These are phyloP conservation scores for Dissophora globulifera DNA, from an alignment of 192 early-diverging fungal species.

Conservation along the genomic window DNA sequence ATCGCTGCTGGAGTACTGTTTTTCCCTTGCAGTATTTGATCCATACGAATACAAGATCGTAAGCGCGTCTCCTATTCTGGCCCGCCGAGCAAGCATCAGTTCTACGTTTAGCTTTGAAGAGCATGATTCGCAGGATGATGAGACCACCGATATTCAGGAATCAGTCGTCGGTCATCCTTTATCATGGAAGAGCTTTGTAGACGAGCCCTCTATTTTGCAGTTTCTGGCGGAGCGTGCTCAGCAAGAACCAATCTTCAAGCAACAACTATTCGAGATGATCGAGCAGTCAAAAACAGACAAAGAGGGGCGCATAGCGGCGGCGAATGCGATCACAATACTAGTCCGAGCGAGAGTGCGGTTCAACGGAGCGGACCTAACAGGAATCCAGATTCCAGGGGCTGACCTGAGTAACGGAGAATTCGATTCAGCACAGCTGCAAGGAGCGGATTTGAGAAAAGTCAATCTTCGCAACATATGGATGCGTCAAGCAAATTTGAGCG, in stretches of 20 bases:
- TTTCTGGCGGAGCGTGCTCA: slow-evolving; percentile 19
- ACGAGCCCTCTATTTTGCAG: slow-evolving; percentile 5
- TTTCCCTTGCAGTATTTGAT: slow-evolving; percentile 10
- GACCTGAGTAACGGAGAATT: slow-evolving; percentile 14
- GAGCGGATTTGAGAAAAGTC: slow-evolving; percentile 7
- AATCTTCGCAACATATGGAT: background rate
- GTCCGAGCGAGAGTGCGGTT: slow-evolving; percentile 5
- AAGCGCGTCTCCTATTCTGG: background rate
- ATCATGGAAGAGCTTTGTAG: slow-evolving; percentile 2
- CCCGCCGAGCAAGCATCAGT: background rate
- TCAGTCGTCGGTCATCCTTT: background rate
- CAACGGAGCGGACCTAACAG: slow-evolving; percentile 4
- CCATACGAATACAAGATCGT: background rate
- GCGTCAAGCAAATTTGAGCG: slow-evolving; percentile 5
- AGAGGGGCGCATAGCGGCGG: slow-evolving; percentile 2
- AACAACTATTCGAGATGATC: slow-evolving; percentile 4
- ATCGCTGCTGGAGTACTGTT: slow-evolving; percentile 11
- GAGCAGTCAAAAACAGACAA: background rate
- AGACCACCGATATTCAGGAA: background rate
- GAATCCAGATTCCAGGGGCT: slow-evolving; percentile 20
- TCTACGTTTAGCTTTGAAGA: too few relatives aligned
- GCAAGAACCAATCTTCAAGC: slow-evolving; percentile 5
- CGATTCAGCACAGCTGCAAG: slow-evolving; percentile 23
- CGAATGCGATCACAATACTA: slow-evolving; percentile 28
- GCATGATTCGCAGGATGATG: too few relatives aligned